Base-by-base conservation (phyloP, 345 rosid genomes). In the Salix exigua region DNA sequence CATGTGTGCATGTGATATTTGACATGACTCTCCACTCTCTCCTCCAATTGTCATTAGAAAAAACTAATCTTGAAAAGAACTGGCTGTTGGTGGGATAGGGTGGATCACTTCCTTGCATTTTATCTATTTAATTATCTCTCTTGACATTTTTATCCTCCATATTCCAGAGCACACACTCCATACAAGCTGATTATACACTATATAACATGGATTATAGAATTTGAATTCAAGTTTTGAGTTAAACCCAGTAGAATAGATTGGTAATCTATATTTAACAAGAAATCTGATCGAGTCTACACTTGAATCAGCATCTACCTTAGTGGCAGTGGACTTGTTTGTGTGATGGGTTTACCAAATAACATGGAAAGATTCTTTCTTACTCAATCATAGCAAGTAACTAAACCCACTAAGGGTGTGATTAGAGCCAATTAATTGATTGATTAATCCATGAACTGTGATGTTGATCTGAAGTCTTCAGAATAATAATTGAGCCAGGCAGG, bases 321-420 rank as follows among this genome's bases (percentile, higher is more conserved):
- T 44, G 10, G 66, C 63, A 72, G 68, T 61, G 77, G 78, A 58
- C 19, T 53, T 79, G 70, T 63, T 71, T 16, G 75, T 71, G 62
- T 75, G 62, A 55, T 76, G 46, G 55, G 60, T 65, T 74, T 55
- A 30, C 42, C 33, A 79, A 60, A 76, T 79, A 91, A 91, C 92
- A 85, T 91, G 96, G 85, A 76, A 88, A 89, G 96, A 91, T 91
- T 88, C 96, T 85, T 71, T 76, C 76, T 61, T 42, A 72, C 83
- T 86, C 83, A 84, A 89, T 87, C 85, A 86, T 66, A 78, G 75
- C 76, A 0, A 80, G 53, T 73, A 84, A 80, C 84, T 77, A 74
- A 74, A 82, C 79, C 79, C 66, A 44, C 68, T 75, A 65, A 33
- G 40, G 51, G 13, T 19, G 40, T 28, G 1, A 44, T 66, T 66